Evolutionary conservation across 768 basidiomycete genomes (phyloP).

Genomic region (Amanita molliuscula): DNA sequence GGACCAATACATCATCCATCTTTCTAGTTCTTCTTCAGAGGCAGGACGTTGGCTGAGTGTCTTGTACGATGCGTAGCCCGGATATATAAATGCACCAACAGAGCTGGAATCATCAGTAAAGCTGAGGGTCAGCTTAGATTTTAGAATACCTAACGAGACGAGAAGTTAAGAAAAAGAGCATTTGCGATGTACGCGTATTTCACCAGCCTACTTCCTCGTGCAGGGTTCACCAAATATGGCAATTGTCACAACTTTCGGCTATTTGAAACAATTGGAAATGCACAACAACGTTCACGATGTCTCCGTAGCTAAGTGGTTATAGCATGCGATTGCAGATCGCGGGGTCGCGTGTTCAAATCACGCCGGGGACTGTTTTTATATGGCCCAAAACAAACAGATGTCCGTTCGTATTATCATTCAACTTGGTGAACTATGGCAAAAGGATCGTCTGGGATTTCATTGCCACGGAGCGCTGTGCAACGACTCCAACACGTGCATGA

Average conservation of each 20-base stretch:
- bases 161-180: conserved; percentile 41
- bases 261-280: background rate
- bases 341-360: conserved; percentile 7
- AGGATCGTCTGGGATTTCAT: no score
- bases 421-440: no score
- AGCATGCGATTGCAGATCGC: conserved; percentile 8
- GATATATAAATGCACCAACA: conserved; percentile 77
- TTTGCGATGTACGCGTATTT: conserved; percentile 10
- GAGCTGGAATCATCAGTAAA: conserved; percentile 31
- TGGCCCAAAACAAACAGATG: no score
- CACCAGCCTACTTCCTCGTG: background rate
- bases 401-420: no score
- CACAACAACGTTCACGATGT: no score
- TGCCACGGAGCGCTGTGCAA: no score
- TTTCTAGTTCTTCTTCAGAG: conserved; percentile 74
- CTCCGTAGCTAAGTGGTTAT: conserved; percentile 8
- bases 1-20: conserved; percentile 99
- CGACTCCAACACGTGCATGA: no score
- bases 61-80: conserved; percentile 96
- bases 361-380: conserved; percentile 3
- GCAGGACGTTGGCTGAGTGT: conserved; percentile 81
- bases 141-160: conserved; percentile 32
- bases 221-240: background rate
- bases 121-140: background rate
- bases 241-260: background rate